Conservation (phyloP, 1,284 basidiomycete genomes). For the Pseudozyma sp. region DNA sequence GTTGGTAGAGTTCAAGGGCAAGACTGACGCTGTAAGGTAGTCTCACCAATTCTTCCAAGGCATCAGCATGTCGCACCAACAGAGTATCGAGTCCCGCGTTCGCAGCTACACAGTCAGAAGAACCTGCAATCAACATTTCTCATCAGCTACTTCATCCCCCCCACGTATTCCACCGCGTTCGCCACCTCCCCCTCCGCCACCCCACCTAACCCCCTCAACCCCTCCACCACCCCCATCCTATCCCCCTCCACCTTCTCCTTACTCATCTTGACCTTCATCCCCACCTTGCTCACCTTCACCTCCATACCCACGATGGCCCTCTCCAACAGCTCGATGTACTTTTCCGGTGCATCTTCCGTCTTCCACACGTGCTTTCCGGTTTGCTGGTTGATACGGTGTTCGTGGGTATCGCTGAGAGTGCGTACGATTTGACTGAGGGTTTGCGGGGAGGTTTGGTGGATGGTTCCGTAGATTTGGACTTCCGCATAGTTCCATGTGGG, state of each 20-base stretch:
- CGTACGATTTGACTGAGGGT: constrained; percentile 9
- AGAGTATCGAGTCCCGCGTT: no score
- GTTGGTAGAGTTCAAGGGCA: constrained; percentile 40
- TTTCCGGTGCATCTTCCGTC: constrained; percentile 69
- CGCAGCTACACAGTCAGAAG: no score
- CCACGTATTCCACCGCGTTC: constrained; percentile 5
- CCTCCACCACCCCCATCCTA: constrained; percentile 69
- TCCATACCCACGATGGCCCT: constrained; percentile 70
- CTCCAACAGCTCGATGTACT: constrained; percentile 69
- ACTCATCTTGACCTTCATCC: constrained; percentile 70
- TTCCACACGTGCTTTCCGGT: constrained; percentile 59
- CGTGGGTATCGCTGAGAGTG: constrained; percentile 22
- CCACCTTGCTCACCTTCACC: constrained; percentile 68
- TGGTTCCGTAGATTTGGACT: constrained; percentile 37
- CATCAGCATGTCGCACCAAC: no score
- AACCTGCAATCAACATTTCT: neutral
- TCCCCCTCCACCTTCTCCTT: constrained; percentile 69
- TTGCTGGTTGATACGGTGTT: neutral
- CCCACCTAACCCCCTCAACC: constrained; percentile 63
- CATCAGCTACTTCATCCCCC: constrained; percentile 4
- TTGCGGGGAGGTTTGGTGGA: neutral
- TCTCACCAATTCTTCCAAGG: no score
- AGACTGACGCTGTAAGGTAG: neutral
- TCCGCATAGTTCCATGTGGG: constrained; percentile 58
- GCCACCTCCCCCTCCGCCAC: constrained; percentile 16